These are phyloP conservation scores for Phallus indusiatus DNA, from an alignment of 768 basidiomycete species.

Conservation along the genomic window DNA sequence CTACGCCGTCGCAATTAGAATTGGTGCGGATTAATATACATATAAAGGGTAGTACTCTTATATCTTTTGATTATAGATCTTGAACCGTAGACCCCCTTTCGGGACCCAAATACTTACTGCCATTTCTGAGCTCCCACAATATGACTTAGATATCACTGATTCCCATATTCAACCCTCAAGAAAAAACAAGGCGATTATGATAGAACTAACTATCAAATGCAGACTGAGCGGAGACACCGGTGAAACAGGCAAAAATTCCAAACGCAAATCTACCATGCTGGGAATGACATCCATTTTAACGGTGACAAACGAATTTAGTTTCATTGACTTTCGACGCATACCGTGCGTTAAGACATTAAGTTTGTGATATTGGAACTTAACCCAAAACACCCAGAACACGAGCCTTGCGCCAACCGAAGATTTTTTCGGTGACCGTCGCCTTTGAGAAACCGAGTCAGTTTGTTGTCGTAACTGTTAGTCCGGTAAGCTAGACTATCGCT, in stretches of 20 bases:
- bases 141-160: slow-evolving; percentile 45
- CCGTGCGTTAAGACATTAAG: slow-evolving; percentile 35
- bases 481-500: slow-evolving; percentile 33
- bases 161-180: slow-evolving; percentile 29
- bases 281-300: slow-evolving; percentile 69
- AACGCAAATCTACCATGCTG: slow-evolving; percentile 30
- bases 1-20: slow-evolving; percentile 55
- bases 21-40: slow-evolving; percentile 30
- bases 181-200: slow-evolving; percentile 45
- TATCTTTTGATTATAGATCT: slow-evolving; percentile 34
- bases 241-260: slow-evolving; percentile 32
- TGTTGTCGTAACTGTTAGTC: slow-evolving; percentile 47
- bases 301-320: slow-evolving; percentile 62
- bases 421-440: slow-evolving; percentile 48
- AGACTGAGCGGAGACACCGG: slow-evolving; percentile 29
- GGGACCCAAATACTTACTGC: slow-evolving; percentile 58
- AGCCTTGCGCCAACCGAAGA: slow-evolving; percentile 46
- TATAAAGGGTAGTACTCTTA: background rate
- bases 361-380: background rate
- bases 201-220: slow-evolving; percentile 51
- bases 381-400: slow-evolving; percentile 45
- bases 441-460: slow-evolving; percentile 72
- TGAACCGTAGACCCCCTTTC: slow-evolving; percentile 68
- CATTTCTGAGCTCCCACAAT: slow-evolving; percentile 57
- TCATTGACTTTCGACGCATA: slow-evolving; percentile 74